Evolutionary conservation across 1,284 basidiomycete genomes (phyloP).

Genomic region (Naganishia sp.): DNA sequence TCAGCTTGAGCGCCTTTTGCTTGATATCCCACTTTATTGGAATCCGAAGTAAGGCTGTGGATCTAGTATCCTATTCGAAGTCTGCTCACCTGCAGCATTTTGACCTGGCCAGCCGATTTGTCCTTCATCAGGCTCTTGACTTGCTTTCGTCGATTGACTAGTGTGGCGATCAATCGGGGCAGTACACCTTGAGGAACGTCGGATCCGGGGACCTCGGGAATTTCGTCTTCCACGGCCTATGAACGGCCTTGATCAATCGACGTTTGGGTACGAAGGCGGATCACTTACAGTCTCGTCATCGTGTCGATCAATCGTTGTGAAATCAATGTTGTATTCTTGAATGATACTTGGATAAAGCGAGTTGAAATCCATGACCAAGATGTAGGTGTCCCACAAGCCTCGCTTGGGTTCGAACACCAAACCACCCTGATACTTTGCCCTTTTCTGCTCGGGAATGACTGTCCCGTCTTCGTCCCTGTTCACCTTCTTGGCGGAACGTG

Average conservation of each 20-base stretch:
- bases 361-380: conserved; percentile 99
- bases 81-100: conserved; percentile 73
- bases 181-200: conserved; percentile 82
- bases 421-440: conserved; percentile 98
- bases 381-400: conserved; percentile 94
- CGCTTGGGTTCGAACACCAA: conserved; percentile 96
- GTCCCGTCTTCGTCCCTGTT: conserved; percentile 62
- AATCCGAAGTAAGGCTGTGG: too few relatives aligned
- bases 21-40: conserved; percentile 82
- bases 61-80: not conserved
- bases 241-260: conserved; percentile 25
- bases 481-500: conserved; percentile 56
- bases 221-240: conserved; percentile 67
- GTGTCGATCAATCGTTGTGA: conserved; percentile 85
- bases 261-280: conserved; percentile 8
- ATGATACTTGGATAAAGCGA: conserved; percentile 99
- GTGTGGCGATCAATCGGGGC: conserved; percentile 90
- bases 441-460: conserved; percentile 65
- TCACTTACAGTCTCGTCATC: conserved; percentile 64
- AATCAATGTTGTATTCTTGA: conserved; percentile 99
- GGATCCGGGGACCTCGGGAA: conserved; percentile 81
- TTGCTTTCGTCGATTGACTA: conserved; percentile 83
- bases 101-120: conserved; percentile 69
- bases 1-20: conserved; percentile 95
- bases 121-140: conserved; percentile 98